Evolutionary conservation across 2,329 filamentous ascomycete species (phyloP), one percentile per base, ranked within the genome.

Genomic region (Gaeumannomyces tritici): DNA sequence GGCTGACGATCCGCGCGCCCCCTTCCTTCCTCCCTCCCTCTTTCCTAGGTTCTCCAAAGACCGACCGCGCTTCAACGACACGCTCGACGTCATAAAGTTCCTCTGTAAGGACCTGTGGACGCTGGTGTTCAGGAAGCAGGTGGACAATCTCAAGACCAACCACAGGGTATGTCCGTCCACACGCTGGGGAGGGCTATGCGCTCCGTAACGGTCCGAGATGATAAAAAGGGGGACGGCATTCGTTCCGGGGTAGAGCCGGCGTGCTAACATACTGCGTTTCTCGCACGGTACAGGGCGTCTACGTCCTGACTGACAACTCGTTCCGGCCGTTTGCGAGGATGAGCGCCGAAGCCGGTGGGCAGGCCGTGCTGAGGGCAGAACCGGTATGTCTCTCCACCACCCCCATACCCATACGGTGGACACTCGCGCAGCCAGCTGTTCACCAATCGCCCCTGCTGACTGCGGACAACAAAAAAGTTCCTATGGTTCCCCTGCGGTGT

Each of bases 141-240:
- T 99, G 71, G 95, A 99, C 76, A 99, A 99, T 73, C 82, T 99
- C 58, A 99, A 99, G 77, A 99, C 95, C 11, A 99, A 99, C 72
- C 95, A 99, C 73, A 82, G 95, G 69, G 89, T 91, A 78, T 3
- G 33, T 12, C 11, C 12, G 33, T 35, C 33, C 12, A 13, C 33
- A 80, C 68, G 28, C n/a, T 54, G 8, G 60, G 62, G 57, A 26
- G n/a, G n/a, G n/a, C 28, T n/a, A 42, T 57, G 8, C 15, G 18
- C n/a, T 21, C 31, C 60, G 12, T n/a, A 29, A 6, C 57, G 12
- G 21, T 33, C 31, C 31, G 12, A 35, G 12, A 15, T 4, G 29
- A 35, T 13, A 24, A 42, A 15, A 7, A 8, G 2, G 21, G 15
- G 21, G 13, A 3, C 12, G 42, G 24, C 29, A 7, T 21, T 8